Conservation (phyloP, 2,329 filamentous ascomycete genomes). For the Fusarium sulawesiense region DNA sequence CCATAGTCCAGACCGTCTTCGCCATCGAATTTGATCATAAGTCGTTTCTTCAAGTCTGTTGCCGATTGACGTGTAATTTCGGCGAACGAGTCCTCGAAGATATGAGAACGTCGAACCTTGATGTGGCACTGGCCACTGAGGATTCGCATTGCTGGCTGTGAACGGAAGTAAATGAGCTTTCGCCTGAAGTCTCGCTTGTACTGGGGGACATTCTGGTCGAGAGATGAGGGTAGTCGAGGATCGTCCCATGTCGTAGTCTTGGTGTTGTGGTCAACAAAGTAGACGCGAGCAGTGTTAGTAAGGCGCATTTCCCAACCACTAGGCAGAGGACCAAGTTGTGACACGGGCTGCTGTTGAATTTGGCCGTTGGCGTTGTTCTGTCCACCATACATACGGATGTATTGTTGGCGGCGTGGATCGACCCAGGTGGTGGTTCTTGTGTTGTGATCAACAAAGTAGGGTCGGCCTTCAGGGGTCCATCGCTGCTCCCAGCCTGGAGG, state of each 20-base stretch:
- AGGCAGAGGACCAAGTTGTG: conserved; percentile 91
- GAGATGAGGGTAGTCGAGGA: conserved; percentile 89
- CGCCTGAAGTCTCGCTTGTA: conserved; percentile 99
- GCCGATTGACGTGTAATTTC: conserved; percentile 98
- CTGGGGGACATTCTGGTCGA: conserved; percentile 98
- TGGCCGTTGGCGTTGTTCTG: conserved; percentile 86
- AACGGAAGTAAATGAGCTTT: conserved; percentile 99
- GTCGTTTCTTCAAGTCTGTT: conserved; percentile 93
- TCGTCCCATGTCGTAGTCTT: conserved; percentile 99
- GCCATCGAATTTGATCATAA: conserved; percentile 99
- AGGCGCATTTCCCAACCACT: conserved; percentile 99
- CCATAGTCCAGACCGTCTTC: conserved; percentile 98
- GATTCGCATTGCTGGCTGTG: conserved; percentile 94
- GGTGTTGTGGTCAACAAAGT: conserved; percentile 99
- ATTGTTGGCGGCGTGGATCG: conserved; percentile 95
- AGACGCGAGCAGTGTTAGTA: conserved; percentile 96
- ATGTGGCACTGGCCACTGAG: conserved; percentile 97
- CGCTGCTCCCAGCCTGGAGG: conserved; percentile 97
- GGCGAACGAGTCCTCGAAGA: conserved; percentile 98
- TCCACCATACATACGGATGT: conserved; percentile 95
- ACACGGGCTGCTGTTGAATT: conserved; percentile 97
- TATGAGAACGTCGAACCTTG: conserved; percentile 95
- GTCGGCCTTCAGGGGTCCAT: conserved; percentile 91
- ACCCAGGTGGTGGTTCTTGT: conserved; percentile 99
- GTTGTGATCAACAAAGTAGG: conserved; percentile 99